phyloP scores from a whole-genome alignment of 371 early-diverging fungal species.

The Haplosporangium sp. region DNA sequence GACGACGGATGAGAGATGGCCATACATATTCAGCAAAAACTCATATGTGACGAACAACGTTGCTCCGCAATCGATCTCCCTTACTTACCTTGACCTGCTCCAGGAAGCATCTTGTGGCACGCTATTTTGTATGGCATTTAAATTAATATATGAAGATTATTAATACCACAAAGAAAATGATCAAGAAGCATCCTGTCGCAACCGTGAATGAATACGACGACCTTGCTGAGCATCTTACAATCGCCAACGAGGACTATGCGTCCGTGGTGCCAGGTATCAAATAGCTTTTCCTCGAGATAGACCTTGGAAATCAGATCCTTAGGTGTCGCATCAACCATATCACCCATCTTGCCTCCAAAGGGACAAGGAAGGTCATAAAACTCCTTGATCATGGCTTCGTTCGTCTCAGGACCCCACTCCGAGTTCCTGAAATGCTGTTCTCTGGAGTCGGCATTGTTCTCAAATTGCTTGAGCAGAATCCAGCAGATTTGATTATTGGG shows the following conservation, averaged over 20 bases:
- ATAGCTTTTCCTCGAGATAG: constrained; percentile 15
- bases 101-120: constrained; percentile 3
- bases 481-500: constrained; percentile 5
- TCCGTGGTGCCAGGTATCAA: constrained; percentile 14
- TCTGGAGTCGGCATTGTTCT: neutral
- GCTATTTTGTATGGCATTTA: neutral
- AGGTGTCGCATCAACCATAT: constrained; percentile 10
- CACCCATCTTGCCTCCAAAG: constrained; percentile 14
- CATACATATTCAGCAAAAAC: neutral
- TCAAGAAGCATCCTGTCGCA: neutral
- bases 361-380: constrained; percentile 2
- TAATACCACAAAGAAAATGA: no score
- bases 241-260: constrained; percentile 6
- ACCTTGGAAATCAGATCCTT: constrained; percentile 15
- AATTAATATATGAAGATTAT: no score
- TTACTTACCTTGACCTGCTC: neutral
- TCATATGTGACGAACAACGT: neutral
- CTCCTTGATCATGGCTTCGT: constrained; percentile 9
- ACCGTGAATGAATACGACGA: neutral
- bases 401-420: constrained; percentile 18
- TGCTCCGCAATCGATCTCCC: no score
- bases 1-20: neutral
- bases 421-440: constrained; percentile 11
- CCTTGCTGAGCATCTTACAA: constrained; percentile 4
- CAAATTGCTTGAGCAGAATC: constrained; percentile 2